Evolutionary conservation across 331 rosid genomes (phyloP), one percentile per base, ranked within the genome.

Genomic region (Malus hybrid): DNA sequence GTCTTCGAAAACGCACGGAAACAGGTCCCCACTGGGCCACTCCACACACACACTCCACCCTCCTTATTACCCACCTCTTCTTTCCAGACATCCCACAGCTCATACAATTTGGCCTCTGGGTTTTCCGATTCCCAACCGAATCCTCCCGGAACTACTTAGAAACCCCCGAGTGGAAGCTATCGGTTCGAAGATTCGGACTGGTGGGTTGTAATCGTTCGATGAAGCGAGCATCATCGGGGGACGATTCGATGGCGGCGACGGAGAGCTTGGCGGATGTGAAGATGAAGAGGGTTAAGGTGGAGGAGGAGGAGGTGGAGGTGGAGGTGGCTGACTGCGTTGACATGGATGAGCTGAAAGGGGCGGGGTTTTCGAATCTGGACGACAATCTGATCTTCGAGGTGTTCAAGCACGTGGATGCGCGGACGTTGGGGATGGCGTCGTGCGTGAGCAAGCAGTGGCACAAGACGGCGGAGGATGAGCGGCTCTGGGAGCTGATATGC

Each of bases 401-500:
- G 79, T 39, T 93, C 19, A 94, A 92, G 74, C 99, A 90, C 82
- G 97, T 87, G 73, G 97, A 94, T 20, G 97, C 90, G 3, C 81
- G 71, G 83, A 76, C 97, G 6, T 80, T 94, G 46, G 99, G 90
- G 0, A 76, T 82, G 91, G 90, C 97, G 34, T 88, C 83, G 6
- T 92, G 97, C 44, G 99, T 94, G 70, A 95, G 83, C 92, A 89
- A 89, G 76, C 94, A 91, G 88, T 93, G 98, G 98, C 88, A 87
- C 78, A 90, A 91, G 59, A 90, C 96, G 20, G 88, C 90, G 5
- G 88, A 87, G 74, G 99, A 94, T 52, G 99, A 94, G 91, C 84
- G 99, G 73, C 95, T 94, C 1, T 94, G 99, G 99, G 99, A 94
- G 87, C 85, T 92, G 85, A 94, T 94, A 87, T 94, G 99, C 80